Base-by-base conservation (phyloP, 2,329 filamentous ascomycete species). In the Alternaria sp. region DNA sequence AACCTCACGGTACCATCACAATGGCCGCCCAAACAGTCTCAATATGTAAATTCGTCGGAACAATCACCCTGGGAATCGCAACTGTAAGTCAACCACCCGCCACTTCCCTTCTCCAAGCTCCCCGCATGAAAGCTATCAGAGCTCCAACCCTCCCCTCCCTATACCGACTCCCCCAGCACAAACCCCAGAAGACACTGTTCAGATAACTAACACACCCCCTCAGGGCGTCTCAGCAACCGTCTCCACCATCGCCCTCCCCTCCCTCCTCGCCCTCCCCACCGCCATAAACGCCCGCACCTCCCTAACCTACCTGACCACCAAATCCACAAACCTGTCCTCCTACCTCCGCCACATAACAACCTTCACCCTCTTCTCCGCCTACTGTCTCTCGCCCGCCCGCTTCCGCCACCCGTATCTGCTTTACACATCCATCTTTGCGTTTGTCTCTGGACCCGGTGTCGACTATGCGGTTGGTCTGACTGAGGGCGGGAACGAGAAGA, bases 221-320 rank as follows among this genome's bases (percentile, higher is more conserved):
- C 74, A 97, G 95, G 95, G 95, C 80, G 87, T 96, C 63, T 97
- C 94, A 55, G 96, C 95, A 83, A 91, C 93, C 51, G 87, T 96
- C 71, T 91, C 91, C 21, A 88, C 89, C 63, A 83, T 96, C 68
- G 89, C 92, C 25, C 87, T 97, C 63, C 94, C 95, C 17, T 87
- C 92, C 6, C 89, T 97, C 59, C 89, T 95, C 72, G 87, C 89
- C 58, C 91, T 97, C 52, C 92, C 93, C 10, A 92, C 91, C 55
- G 91, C 94, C 52, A 84, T 87, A 61, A 88, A 89, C 75, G 89
- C 92, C 71, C 89, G 96, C 78, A 73, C 75, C 57, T 78, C 82
- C 54, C 77, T 79, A 44, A 83, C 86, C 69, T 88, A 88, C 74
- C 86, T 96, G 64, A 86, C 87, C 66, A 82, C 85, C 50, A 85